Conservation (phyloP, 257 asterid genomes). For the Mentha longifolia region DNA sequence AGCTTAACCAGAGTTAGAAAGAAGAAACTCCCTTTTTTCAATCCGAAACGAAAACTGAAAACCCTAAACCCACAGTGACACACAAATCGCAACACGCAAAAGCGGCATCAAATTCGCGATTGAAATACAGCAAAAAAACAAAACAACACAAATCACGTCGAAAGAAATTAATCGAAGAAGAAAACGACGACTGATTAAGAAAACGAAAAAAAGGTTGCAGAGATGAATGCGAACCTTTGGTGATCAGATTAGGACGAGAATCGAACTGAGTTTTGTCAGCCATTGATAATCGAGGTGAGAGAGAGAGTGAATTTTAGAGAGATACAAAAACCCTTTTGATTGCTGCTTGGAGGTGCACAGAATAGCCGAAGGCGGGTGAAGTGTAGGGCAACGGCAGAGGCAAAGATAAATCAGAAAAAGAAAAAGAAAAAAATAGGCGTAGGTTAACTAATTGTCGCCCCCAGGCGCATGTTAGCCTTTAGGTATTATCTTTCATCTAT, state of each 20-base stretch:
- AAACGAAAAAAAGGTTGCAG: not conserved
- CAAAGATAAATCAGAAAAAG: slow-evolving; percentile 26
- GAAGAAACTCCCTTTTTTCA: not conserved
- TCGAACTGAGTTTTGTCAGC: slow-evolving; percentile 61
- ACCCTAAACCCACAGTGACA: slow-evolving; percentile 59
- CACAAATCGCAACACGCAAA: slow-evolving; percentile 13
- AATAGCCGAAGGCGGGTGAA: slow-evolving; percentile 35
- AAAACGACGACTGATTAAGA: not conserved
- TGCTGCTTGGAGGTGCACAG: slow-evolving; percentile 38
- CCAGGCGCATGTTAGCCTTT: slow-evolving; percentile 32
- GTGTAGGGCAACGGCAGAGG: slow-evolving; percentile 40
- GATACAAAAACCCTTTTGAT: slow-evolving; percentile 31
- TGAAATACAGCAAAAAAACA: not conserved
- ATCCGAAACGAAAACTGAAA: slow-evolving; percentile 38
- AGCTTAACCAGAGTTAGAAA: slow-evolving; percentile 8
- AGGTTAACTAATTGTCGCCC: slow-evolving; percentile 10
- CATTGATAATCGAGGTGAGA: slow-evolving; percentile 54
- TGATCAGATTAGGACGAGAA: slow-evolving; percentile 59
- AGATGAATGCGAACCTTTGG: slow-evolving; percentile 53
- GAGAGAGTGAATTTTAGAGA: slow-evolving; percentile 21
- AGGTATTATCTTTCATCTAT: not conserved
- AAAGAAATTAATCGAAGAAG: not conserved
- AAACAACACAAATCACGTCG: not conserved
- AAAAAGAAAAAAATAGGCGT: not conserved
- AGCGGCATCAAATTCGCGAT: slow-evolving; percentile 28